Conservation (phyloP, 228 moss, liverwort and hornwort species). For the Sphagnum magellanicum region DNA sequence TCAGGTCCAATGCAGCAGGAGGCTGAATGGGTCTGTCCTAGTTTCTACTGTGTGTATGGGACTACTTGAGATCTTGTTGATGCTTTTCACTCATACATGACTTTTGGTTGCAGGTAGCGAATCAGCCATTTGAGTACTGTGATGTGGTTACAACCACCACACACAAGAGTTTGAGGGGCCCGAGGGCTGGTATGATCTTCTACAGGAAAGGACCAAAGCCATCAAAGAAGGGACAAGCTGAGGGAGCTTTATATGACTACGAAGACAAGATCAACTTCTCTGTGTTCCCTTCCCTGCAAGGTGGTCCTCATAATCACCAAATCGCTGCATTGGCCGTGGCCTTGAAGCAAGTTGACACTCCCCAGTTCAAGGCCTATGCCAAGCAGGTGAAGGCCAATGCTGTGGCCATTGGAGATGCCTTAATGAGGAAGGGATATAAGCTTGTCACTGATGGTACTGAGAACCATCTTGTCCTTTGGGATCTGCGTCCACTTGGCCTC, state of each 20-base stretch:
- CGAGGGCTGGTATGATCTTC: constrained; percentile 92
- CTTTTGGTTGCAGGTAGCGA: constrained; percentile 42
- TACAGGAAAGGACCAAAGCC: constrained; percentile 76
- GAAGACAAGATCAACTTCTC: constrained; percentile 96
- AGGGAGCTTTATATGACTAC: constrained; percentile 54
- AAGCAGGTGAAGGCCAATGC: constrained; percentile 91
- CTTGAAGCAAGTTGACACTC: constrained; percentile 84
- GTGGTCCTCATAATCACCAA: constrained; percentile 95
- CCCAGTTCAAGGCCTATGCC: constrained; percentile 79
- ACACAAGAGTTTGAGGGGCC: constrained; percentile 91
- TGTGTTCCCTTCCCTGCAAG: constrained; percentile 85
- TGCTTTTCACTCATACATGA: too few relatives aligned
- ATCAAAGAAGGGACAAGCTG: constrained; percentile 68
- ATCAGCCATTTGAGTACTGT: constrained; percentile 81
- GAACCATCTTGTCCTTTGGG: constrained; percentile 92
- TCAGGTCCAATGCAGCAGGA: too few relatives aligned
- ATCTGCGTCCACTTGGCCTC: constrained; percentile 76
- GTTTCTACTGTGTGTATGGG: too few relatives aligned
- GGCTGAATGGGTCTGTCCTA: too few relatives aligned
- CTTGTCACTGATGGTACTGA: constrained; percentile 87
- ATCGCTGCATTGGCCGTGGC: constrained; percentile 88
- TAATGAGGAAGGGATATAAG: constrained; percentile 87
- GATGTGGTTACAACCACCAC: constrained; percentile 93
- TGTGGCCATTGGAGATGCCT: constrained; percentile 53
- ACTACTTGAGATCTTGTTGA: too few relatives aligned